phyloP scores from a whole-genome alignment of 768 basidiomycete genomes.

The Clathrus columnatus region DNA sequence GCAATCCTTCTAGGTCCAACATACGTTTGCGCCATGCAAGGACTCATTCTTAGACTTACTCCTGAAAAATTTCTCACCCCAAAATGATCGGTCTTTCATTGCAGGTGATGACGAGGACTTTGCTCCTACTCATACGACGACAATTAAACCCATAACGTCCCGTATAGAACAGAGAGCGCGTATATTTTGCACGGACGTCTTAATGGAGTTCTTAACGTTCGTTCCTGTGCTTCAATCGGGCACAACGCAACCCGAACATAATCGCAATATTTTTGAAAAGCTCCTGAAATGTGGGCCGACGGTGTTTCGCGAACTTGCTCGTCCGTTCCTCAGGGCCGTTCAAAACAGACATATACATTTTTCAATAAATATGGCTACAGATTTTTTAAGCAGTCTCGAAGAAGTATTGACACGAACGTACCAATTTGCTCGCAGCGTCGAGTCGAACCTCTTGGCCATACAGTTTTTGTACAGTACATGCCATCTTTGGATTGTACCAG shows the following conservation, averaged over 20 bases:
- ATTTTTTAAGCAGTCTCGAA: conserved; percentile 45
- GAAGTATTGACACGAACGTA: conserved; percentile 42
- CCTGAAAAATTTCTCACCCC: conserved; percentile 25
- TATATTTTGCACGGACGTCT: conserved; percentile 24
- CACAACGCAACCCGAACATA: conserved; percentile 49
- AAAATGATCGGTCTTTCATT: neutral
- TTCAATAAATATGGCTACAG: conserved; percentile 38
- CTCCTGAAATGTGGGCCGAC: conserved; percentile 41
- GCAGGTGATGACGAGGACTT: conserved; percentile 46
- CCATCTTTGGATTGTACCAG: conserved; percentile 38
- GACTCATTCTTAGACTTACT: conserved; percentile 35
- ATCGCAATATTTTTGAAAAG: conserved; percentile 50
- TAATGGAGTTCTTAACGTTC: conserved; percentile 50
- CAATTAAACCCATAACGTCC: conserved; percentile 23
- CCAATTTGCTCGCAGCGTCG: conserved; percentile 43
- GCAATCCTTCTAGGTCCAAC: conserved; percentile 40
- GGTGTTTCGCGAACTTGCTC: conserved; percentile 51
- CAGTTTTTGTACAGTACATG: conserved; percentile 57
- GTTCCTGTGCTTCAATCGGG: conserved; percentile 56
- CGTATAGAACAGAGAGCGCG: conserved; percentile 22
- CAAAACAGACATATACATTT: conserved; percentile 48
- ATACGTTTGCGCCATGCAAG: conserved; percentile 27
- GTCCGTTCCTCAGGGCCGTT: conserved; percentile 46
- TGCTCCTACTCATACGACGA: conserved; percentile 38
- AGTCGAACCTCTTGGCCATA: conserved; percentile 44